Percentiles rank a stretch among this genome's conserved stretches.
phyloP scores from a whole-genome alignment of 495 filamentous ascomycete species.

The Annulohypoxylon nitens region DNA sequence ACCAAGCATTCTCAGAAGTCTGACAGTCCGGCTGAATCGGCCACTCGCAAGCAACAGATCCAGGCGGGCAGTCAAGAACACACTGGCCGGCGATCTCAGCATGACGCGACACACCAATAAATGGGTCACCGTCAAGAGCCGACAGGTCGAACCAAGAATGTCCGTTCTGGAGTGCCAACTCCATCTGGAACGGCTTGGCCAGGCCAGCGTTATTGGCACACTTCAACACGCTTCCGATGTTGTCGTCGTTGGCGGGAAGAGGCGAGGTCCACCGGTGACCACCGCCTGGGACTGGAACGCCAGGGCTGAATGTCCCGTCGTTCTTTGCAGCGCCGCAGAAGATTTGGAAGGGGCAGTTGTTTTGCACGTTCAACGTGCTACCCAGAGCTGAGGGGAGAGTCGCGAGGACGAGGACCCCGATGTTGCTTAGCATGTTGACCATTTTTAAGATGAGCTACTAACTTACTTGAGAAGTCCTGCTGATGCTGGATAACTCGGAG shows the following conservation, averaged over 20 bases:
- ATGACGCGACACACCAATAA: conserved; percentile 25
- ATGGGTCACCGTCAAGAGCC: conserved; percentile 37
- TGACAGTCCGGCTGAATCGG: conserved; percentile 34
- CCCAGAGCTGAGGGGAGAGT: conserved; percentile 13
- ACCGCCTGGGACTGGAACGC: background rate
- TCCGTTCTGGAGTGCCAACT: conserved; percentile 30
- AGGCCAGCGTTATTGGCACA: conserved; percentile 12
- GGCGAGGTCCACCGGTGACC: conserved; percentile 28
- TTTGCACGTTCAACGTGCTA: conserved; percentile 24
- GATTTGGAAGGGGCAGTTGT: conserved; percentile 35
- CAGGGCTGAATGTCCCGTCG: conserved; percentile 31
- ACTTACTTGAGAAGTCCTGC: background rate
- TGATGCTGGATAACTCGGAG: background rate
- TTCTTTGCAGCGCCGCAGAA: conserved; percentile 42
- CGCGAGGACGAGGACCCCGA: conserved; percentile 9
- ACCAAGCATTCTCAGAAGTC: conserved; percentile 14
- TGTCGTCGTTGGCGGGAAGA: conserved; percentile 33
- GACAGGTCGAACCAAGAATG: conserved; percentile 41
- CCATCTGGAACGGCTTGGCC: conserved; percentile 33
- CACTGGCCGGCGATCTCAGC: conserved; percentile 40
- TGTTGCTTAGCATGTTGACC: background rate
- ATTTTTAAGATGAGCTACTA: background rate
- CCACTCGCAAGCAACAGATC: conserved; percentile 18
- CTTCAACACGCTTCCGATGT: conserved; percentile 39
- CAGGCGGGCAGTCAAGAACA: conserved; percentile 28